These are phyloP conservation scores for Pleurotus pulmonarius DNA, from an alignment of 768 basidiomycete species.

Conservation along the genomic window DNA sequence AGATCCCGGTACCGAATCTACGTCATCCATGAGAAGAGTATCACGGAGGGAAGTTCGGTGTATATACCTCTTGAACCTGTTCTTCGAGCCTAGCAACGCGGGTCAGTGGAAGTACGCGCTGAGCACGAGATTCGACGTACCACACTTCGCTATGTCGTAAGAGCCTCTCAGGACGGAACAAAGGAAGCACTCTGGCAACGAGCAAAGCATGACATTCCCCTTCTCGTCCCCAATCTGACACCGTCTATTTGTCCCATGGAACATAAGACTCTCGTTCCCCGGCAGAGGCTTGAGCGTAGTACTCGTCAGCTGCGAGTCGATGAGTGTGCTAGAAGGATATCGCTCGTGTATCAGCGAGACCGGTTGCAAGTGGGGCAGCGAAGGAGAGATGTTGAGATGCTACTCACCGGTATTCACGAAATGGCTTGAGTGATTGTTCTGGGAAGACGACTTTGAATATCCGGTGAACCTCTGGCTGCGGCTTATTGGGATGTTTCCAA, in stretches of 20 bases:
- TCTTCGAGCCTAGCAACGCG: slow-evolving; percentile 40
- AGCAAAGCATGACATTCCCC: slow-evolving; percentile 43
- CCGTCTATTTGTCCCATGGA: slow-evolving; percentile 63
- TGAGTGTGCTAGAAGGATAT: neutral
- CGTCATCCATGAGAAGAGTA: neutral
- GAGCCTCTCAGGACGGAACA: slow-evolving; percentile 57
- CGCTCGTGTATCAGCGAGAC: neutral
- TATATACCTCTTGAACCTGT: slow-evolving; percentile 49
- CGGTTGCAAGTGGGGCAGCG: neutral
- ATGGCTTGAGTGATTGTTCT: slow-evolving; percentile 38
- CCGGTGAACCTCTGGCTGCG: slow-evolving; percentile 41
- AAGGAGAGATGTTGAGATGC: neutral
- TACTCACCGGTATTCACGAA: slow-evolving; percentile 42
- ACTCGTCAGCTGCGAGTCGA: neutral
- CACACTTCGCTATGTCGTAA: slow-evolving; percentile 58
- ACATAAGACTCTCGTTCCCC: slow-evolving; percentile 56
- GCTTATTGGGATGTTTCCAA: slow-evolving; percentile 56
- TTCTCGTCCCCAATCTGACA: slow-evolving; percentile 56
- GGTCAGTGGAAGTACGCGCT: neutral
- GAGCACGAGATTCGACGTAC: slow-evolving; percentile 24
- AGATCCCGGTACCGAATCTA: slow-evolving; percentile 70
- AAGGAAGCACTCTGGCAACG: slow-evolving; percentile 45
- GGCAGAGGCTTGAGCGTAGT: slow-evolving; percentile 10
- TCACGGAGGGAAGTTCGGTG: neutral
- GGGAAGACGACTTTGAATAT: slow-evolving; percentile 51